Conservation (phyloP, 2,329 filamentous ascomycete species). For the Aspergillus luchuensis region DNA sequence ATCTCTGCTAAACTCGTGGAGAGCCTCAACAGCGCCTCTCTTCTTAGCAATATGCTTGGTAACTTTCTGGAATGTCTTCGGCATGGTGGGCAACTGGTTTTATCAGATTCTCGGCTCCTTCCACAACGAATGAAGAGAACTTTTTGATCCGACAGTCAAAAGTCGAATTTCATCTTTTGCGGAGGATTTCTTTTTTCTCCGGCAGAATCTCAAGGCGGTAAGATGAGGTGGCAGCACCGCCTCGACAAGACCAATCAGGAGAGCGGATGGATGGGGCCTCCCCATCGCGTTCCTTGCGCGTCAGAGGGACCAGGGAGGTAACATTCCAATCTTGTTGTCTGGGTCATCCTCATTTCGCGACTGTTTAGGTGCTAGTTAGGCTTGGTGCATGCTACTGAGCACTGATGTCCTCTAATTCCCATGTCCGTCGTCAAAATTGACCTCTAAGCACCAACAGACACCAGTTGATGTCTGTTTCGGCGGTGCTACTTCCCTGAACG, state of each 20-base stretch:
- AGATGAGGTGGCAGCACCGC: slow-evolving; percentile 12
- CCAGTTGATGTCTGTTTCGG: slow-evolving; percentile 23
- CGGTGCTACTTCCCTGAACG: slow-evolving; percentile 29
- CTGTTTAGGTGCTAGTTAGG: slow-evolving; percentile 2
- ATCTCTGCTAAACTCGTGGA: slow-evolving; percentile 89
- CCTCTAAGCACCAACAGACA: slow-evolving; percentile 9
- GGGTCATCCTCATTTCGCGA: slow-evolving; percentile 20
- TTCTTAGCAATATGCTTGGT: slow-evolving; percentile 91
- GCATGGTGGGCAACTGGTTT: slow-evolving; percentile 56
- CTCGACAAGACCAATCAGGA: slow-evolving; percentile 22
- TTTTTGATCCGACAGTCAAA: not conserved
- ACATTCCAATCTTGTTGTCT: slow-evolving; percentile 37
- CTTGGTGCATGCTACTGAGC: not conserved
- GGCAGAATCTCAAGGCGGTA: slow-evolving; percentile 41
- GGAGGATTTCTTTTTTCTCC: slow-evolving; percentile 28
- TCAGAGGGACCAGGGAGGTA: slow-evolving; percentile 30
- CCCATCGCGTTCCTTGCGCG: slow-evolving; percentile 36
- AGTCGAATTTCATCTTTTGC: slow-evolving; percentile 8
- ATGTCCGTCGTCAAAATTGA: not conserved
- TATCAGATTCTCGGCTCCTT: not conserved
- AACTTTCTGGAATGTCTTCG: slow-evolving; percentile 76
- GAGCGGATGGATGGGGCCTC: not conserved
- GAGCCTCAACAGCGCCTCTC: slow-evolving; percentile 69
- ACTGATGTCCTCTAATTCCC: slow-evolving; percentile 8
- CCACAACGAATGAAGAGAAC: slow-evolving; percentile 4